Conservation (phyloP, 169 alveolate species). For the Babesia bovis region DNA sequence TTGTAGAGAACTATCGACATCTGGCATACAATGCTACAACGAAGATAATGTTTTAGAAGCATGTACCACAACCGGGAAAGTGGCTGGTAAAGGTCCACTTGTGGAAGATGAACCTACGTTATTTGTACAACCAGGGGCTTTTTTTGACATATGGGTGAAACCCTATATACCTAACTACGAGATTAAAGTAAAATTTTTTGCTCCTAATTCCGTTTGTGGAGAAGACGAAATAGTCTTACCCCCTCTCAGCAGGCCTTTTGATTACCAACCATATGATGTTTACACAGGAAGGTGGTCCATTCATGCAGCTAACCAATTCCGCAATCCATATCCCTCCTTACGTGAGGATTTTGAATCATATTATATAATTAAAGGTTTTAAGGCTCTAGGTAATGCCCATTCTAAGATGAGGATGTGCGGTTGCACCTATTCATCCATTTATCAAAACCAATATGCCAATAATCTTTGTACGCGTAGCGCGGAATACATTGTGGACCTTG, state of each 20-base stretch:
- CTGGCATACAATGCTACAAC: constrained; percentile 15
- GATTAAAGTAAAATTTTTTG: constrained; percentile 7
- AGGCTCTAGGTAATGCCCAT: background rate
- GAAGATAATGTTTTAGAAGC: background rate
- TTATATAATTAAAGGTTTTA: constrained; percentile 43
- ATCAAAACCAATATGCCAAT: background rate
- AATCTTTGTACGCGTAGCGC: background rate
- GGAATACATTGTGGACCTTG: background rate
- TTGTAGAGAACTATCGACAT: constrained; percentile 34
- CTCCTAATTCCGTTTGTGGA: constrained; percentile 8
- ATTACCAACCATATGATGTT: constrained; percentile 41
- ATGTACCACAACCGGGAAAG: constrained; percentile 19
- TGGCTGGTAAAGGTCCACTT: background rate
- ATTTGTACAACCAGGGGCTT: constrained; percentile 41
- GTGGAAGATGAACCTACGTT: constrained; percentile 1
- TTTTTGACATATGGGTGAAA: constrained; percentile 59
- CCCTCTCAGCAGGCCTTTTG: constrained; percentile 19
- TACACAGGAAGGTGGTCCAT: constrained; percentile 29
- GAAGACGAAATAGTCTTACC: background rate
- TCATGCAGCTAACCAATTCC: background rate
- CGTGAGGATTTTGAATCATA: background rate
- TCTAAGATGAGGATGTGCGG: constrained; percentile 27
- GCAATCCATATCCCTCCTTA: background rate
- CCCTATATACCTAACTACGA: constrained; percentile 54
- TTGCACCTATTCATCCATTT: constrained; percentile 18